Evolutionary conservation across 1,284 basidiomycete species (phyloP).

Genomic region (Trichosporon faecale): DNA sequence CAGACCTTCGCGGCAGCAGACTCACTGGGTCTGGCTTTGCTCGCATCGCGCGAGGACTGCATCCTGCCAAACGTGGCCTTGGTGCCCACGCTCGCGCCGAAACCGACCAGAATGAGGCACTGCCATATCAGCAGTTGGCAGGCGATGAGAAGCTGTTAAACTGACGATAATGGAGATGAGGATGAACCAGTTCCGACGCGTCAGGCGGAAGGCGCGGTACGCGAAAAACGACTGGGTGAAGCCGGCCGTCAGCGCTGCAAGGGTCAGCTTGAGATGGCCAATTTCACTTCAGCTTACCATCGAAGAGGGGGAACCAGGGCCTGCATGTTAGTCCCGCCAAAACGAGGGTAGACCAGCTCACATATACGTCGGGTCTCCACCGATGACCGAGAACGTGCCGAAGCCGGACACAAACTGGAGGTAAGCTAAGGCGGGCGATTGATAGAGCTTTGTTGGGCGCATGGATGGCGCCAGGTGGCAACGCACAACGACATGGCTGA

Average conservation of each 20-base stretch:
- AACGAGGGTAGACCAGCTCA: background rate
- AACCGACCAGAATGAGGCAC: background rate
- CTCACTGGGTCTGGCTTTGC: conserved; percentile 6
- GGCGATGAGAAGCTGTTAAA: no score
- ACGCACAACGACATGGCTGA: background rate
- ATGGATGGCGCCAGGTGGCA: no score
- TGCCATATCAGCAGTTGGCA: background rate
- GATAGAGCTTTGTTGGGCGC: no score
- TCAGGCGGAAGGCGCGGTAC: conserved; percentile 35
- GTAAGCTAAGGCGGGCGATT: background rate
- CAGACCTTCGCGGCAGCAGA: no score
- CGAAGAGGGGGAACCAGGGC: conserved; percentile 31
- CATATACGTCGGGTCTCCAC: conserved; percentile 17
- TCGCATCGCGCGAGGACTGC: conserved; percentile 5
- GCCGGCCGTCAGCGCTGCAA: background rate
- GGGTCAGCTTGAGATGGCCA: background rate
- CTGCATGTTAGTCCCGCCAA: background rate
- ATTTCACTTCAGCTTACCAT: background rate
- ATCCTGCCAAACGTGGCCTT: conserved; percentile 4
- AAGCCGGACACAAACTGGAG: conserved; percentile 31
- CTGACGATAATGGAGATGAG: conserved; percentile 26
- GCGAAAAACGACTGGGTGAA: conserved; percentile 37
- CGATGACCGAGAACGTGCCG: conserved; percentile 24
- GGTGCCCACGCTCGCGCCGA: conserved; percentile 3
- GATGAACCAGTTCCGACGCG: conserved; percentile 29